Conservation (phyloP, 164 flowering plant genomes). For the Vitis cinerea region DNA sequence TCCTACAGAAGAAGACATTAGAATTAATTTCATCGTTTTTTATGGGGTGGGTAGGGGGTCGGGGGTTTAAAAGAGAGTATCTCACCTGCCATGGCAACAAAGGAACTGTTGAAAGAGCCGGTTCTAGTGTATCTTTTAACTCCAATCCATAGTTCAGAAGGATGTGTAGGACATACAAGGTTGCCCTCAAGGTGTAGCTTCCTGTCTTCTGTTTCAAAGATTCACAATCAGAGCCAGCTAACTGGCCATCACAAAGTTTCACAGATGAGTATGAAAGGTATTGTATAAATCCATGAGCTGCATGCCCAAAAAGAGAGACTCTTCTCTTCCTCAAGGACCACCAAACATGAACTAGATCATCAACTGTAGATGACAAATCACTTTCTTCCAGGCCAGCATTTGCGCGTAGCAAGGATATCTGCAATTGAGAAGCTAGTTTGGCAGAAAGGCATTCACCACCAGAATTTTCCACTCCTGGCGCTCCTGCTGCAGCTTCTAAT, state of each 20-base stretch:
- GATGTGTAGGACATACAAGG: conserved; percentile 70
- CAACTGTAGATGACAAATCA: conserved; percentile 32
- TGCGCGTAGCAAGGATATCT: conserved; percentile 30
- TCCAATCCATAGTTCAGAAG: conserved; percentile 90
- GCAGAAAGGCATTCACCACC: conserved; percentile 47
- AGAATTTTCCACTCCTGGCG: conserved; percentile 64
- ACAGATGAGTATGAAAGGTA: conserved; percentile 72
- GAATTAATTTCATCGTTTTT: no score
- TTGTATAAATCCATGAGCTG: conserved; percentile 80
- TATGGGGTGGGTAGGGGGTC: background rate
- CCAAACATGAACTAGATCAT: conserved; percentile 67
- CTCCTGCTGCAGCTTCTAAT: conserved; percentile 74
- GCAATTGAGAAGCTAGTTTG: conserved; percentile 61
- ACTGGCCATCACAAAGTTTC: conserved; percentile 33
- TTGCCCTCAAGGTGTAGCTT: conserved; percentile 69
- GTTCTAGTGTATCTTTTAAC: conserved; percentile 73
- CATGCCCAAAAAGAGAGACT: conserved; percentile 83
- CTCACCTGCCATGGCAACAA: conserved; percentile 95
- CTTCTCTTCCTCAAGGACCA: conserved; percentile 77
- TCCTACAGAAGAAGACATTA: conserved; percentile 51
- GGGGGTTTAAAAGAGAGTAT: conserved; percentile 1
- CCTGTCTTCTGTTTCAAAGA: conserved; percentile 51
- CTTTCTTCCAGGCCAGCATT: conserved; percentile 38
- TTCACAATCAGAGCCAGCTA: conserved; percentile 35
- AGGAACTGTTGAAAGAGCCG: conserved; percentile 75